A percentile compares a stretch with the other conserved stretches of the same genome.
Evolutionary conservation across 768 basidiomycete species (phyloP).

Genomic region (Rhizopogon roseolus): DNA sequence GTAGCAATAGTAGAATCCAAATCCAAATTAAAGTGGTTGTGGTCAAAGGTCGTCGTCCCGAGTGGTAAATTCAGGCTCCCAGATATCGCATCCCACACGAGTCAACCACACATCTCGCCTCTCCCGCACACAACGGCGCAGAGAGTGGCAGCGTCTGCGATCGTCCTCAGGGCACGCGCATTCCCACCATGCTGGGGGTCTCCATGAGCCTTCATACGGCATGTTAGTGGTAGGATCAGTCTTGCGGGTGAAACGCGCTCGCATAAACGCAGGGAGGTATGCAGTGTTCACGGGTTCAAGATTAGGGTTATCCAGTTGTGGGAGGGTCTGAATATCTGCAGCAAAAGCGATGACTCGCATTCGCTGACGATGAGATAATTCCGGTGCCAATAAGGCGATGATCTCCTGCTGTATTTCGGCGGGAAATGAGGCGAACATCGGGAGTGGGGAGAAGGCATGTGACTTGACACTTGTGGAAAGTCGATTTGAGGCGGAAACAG

Average conservation of each 20-base stretch:
- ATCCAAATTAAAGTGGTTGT: not conserved
- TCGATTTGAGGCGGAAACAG: conserved; percentile 4
- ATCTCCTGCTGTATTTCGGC: conserved; percentile 54
- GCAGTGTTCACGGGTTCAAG: conserved; percentile 3
- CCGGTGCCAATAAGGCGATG: conserved; percentile 53
- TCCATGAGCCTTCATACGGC: conserved; percentile 29
- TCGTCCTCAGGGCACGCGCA: conserved; percentile 21
- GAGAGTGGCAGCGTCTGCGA: conserved; percentile 18
- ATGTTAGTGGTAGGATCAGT: conserved; percentile 4
- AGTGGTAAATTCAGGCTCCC: conserved; percentile 24
- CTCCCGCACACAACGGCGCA: conserved; percentile 34
- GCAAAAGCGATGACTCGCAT: conserved; percentile 51
- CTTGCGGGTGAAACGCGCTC: conserved; percentile 6
- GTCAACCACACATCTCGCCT: conserved; percentile 44
- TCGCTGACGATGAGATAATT: conserved; percentile 50
- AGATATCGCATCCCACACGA: conserved; percentile 40
- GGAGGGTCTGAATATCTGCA: conserved; percentile 41
- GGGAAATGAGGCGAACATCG: conserved; percentile 42
- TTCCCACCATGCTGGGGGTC: conserved; percentile 29
- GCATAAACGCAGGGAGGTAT: conserved; percentile 3
- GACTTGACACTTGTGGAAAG: conserved; percentile 5
- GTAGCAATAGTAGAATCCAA: no score
- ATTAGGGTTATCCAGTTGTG: conserved; percentile 21
- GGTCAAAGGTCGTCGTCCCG: not conserved
- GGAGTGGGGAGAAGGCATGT: not conserved